Conservation (phyloP, 2,329 filamentous ascomycete genomes). For the Cercospora nicotianae region DNA sequence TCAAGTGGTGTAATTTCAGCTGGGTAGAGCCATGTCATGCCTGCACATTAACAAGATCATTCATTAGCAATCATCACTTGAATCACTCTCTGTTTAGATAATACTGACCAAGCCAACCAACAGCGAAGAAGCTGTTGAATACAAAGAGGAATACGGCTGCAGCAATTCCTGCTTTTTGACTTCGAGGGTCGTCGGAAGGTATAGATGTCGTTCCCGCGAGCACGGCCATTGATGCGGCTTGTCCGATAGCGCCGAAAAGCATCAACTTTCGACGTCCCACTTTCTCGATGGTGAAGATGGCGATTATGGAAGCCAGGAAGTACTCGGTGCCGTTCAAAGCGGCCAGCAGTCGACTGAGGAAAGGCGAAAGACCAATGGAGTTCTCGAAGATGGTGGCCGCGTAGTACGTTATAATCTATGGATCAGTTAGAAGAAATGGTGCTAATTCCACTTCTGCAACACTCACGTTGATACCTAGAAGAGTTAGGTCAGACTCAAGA, state of each 20-base stretch:
- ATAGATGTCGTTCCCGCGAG: conserved; percentile 34
- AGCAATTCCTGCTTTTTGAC: conserved; percentile 38
- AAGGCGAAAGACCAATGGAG: conserved; percentile 53
- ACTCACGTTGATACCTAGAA: background rate
- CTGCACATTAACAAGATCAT: too few relatives aligned
- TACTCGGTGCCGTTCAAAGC: conserved; percentile 57
- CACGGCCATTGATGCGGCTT: conserved; percentile 35
- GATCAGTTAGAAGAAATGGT: background rate
- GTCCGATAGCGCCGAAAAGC: conserved; percentile 60
- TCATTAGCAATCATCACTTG: too few relatives aligned
- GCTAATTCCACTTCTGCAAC: background rate
- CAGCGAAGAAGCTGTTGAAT: conserved; percentile 42
- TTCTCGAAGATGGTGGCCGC: conserved; percentile 56
- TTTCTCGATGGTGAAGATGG: conserved; percentile 52
- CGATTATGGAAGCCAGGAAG: conserved; percentile 52
- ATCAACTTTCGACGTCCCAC: conserved; percentile 65
- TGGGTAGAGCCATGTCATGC: conserved; percentile 34
- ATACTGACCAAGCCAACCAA: conserved; percentile 35
- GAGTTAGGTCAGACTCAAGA: background rate
- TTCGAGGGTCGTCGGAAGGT: conserved; percentile 17
- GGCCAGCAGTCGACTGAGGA: conserved; percentile 52
- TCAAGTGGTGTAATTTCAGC: conserved; percentile 35
- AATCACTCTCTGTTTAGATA: too few relatives aligned
- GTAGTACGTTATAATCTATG: conserved; percentile 35
- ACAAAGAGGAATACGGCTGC: conserved; percentile 43